A percentile compares a stretch with the other conserved stretches of the same genome.
phyloP scores from a whole-genome alignment of 257 asterid species.

The Solanum pimpinellifolium region DNA sequence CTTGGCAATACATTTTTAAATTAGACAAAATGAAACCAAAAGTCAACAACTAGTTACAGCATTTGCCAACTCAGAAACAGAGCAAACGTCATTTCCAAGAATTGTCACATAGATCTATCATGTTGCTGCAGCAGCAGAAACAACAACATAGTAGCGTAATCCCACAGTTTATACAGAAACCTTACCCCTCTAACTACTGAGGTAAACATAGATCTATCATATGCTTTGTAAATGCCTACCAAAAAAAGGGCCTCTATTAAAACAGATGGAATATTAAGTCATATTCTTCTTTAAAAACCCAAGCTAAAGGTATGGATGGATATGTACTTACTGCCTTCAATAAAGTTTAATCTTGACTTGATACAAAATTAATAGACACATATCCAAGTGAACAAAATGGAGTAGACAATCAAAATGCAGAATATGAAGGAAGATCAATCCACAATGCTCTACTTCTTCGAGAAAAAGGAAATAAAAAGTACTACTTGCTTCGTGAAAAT shows the following conservation, averaged over 20 bases:
- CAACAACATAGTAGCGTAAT: neutral
- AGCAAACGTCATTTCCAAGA: neutral
- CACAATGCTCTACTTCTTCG: neutral
- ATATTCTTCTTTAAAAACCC: neutral
- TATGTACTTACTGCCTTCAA: neutral
- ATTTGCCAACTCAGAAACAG: neutral
- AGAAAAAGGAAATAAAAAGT: neutral
- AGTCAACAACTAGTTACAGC: neutral
- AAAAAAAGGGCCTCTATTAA: neutral
- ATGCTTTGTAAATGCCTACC: neutral
- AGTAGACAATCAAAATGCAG: neutral
- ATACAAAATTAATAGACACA: neutral
- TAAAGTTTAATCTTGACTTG: neutral
- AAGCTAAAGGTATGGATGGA: neutral
- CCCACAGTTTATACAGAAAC: neutral
- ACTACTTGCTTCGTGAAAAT: neutral
- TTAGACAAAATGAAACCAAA: neutral
- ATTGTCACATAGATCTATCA: neutral
- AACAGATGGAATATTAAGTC: neutral
- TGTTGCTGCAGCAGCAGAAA: neutral
- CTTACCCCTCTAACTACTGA: neutral
- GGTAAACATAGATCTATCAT: neutral
- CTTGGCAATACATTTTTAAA: neutral
- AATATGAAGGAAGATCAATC: neutral
- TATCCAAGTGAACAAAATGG: neutral